Conservation (phyloP, 2,329 filamentous ascomycete species). For the Westerdykella ornata region DNA sequence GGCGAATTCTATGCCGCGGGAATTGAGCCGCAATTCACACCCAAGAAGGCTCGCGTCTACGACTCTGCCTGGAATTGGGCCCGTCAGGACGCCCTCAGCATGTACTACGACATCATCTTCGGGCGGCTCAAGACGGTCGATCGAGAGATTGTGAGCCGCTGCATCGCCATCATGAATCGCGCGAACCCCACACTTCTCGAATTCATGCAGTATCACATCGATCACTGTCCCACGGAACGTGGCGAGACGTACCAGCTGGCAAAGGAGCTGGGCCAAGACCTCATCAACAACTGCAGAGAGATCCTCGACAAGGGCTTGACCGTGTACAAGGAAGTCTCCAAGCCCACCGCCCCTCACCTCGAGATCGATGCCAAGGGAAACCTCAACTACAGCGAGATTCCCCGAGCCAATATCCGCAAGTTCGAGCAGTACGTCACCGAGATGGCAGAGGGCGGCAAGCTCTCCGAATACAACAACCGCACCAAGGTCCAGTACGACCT, state of each 20-base stretch:
- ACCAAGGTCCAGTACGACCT: constrained; percentile 97
- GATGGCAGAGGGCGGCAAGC: constrained; percentile 97
- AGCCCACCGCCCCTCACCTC: constrained; percentile 87
- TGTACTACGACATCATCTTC: constrained; percentile 99
- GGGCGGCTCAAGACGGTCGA: constrained; percentile 88
- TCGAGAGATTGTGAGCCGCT: constrained; percentile 96
- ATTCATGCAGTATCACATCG: constrained; percentile 99
- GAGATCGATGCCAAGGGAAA: constrained; percentile 89
- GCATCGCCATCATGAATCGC: constrained; percentile 98
- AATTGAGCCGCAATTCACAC: constrained; percentile 88
- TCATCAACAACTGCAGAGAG: constrained; percentile 97
- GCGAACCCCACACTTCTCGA: constrained; percentile 93
- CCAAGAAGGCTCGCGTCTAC: constrained; percentile 90
- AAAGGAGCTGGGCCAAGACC: constrained; percentile 83
- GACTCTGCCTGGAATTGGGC: constrained; percentile 99
- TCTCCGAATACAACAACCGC: constrained; percentile 96
- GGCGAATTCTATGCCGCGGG: constrained; percentile 93
- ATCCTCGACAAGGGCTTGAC: constrained; percentile 68
- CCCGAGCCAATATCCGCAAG: constrained; percentile 84
- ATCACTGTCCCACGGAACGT: constrained; percentile 93
- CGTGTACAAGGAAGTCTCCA: constrained; percentile 89
- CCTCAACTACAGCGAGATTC: constrained; percentile 82
- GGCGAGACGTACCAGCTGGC: constrained; percentile 98
- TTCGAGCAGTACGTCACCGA: constrained; percentile 97
- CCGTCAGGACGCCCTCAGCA: constrained; percentile 89